Base-by-base conservation (phyloP, 192 early-diverging fungal genomes). In the Coemansia sp. region DNA sequence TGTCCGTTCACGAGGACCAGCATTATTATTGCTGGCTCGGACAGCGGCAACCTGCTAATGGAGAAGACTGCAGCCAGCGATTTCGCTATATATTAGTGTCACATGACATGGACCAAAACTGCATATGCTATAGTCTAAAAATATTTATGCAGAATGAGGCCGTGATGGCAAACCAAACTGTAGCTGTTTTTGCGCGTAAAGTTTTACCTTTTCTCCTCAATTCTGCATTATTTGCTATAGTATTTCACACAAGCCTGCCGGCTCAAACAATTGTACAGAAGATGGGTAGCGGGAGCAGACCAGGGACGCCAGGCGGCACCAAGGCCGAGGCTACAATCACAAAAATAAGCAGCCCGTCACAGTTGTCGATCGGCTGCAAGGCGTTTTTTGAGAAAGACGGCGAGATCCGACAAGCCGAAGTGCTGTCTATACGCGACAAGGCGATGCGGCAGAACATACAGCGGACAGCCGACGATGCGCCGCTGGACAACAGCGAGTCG, bases 371-470 rank as follows among this genome's bases (percentile, higher is more conserved):
- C 15, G 88, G 88, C 38, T 84, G 84, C 75, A 87, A 88, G 60
- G 77, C 87, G 0, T 85, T 80, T 49, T 88, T 89, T 39, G 75
- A 85, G 52, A 86, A 86, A 53, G 84, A 84, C 25, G 56, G 73
- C 9, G 88, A 89, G 58, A 90, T 85, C 71, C 88, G 91, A 12
- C 85, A 87, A 57, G 95, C 93, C 10, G 95, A 98, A 62, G 85
- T 98, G 7, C 81, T 98, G 8, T 93, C 90, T 3, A 87, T 89
- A 45, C 87, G 90, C 19, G 80, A 78, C 41, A 69, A 58, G 75
- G 80, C 37, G 53, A 84, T 62, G 54, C 82, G 27, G 51, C 80
- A 51, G 59, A 78, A 58, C 60, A 73, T 76, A 22, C 69, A 78
- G 35, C 79, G 72, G 55, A 66, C 68, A 5, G 71, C 80, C 19